Conservation (phyloP, 129 eudicot genomes). For the Artemisia argyi region DNA sequence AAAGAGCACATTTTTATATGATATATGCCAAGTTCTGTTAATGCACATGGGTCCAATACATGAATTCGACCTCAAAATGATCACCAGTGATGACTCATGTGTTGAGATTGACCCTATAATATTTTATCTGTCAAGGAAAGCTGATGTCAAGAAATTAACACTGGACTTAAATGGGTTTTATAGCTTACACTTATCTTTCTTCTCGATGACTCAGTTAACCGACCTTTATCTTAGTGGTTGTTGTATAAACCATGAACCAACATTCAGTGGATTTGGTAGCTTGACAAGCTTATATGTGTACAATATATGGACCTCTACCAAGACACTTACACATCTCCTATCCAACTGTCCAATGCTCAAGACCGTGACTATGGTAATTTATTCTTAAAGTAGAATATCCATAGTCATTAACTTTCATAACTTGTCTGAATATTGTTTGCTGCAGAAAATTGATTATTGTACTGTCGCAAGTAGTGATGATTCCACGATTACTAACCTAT, state of each 20-base stretch:
- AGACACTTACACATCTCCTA: neutral
- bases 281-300: neutral
- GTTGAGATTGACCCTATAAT: neutral
- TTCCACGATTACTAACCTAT: neutral
- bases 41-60: too few species aligned
- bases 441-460: neutral
- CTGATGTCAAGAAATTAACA: neutral
- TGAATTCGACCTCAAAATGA: too few species aligned
- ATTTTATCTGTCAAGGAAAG: neutral
- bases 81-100: neutral
- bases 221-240: neutral
- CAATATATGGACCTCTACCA: neutral
- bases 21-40: too few species aligned
- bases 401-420: neutral
- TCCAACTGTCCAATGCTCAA: neutral
- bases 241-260: neutral
- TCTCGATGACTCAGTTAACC: neutral
- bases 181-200: neutral
- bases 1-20: too few species aligned
- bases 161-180: neutral
- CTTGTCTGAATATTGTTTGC: neutral
- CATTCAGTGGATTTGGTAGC: neutral
- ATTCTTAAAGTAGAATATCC: neutral
- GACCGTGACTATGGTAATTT: neutral
- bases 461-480: neutral